Conservation (phyloP, 1,139 yeast genomes). For the Yamadazyma blattariae region DNA sequence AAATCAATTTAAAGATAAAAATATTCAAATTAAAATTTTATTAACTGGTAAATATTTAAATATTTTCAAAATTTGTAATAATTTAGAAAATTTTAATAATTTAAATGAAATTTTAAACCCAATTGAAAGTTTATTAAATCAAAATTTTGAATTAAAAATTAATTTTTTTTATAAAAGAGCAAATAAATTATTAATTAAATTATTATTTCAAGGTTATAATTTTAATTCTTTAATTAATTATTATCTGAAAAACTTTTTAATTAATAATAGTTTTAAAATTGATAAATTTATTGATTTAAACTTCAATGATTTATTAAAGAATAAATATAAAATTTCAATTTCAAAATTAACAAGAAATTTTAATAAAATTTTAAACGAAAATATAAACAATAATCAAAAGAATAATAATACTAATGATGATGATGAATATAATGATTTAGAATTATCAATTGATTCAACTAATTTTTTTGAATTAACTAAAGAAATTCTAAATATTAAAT, state of each 20-base stretch:
- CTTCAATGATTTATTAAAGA: slow-evolving; percentile 33
- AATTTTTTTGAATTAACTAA: slow-evolving; percentile 59
- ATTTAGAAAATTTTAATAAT: slow-evolving; percentile 32
- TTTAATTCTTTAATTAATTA: slow-evolving; percentile 46
- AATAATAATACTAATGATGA: too few species aligned
- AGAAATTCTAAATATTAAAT: slow-evolving; percentile 61
- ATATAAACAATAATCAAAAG: slow-evolving; percentile 13
- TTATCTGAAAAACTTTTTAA: slow-evolving; percentile 55
- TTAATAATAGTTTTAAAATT: slow-evolving; percentile 44
- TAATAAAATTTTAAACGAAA: slow-evolving; percentile 12
- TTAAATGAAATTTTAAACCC: slow-evolving; percentile 27
- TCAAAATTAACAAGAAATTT: slow-evolving; percentile 21
- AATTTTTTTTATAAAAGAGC: slow-evolving; percentile 68
- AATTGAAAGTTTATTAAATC: slow-evolving; percentile 49
- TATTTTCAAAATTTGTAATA: slow-evolving; percentile 61
- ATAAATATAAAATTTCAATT: slow-evolving; percentile 29
- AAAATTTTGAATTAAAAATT: slow-evolving; percentile 56
- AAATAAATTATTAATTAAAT: slow-evolving; percentile 55
- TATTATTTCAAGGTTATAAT: slow-evolving; percentile 62
- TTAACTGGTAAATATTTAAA: slow-evolving; percentile 85
- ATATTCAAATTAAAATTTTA: slow-evolving; percentile 61
- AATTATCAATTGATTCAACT: slow-evolving; percentile 30
- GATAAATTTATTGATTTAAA: slow-evolving; percentile 40
- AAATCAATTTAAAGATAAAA: slow-evolving; percentile 55
- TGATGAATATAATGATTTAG: slow-evolving; percentile 15